Base-by-base conservation (phyloP, 169 alveolate species). In the Eimeria praecox region DNA sequence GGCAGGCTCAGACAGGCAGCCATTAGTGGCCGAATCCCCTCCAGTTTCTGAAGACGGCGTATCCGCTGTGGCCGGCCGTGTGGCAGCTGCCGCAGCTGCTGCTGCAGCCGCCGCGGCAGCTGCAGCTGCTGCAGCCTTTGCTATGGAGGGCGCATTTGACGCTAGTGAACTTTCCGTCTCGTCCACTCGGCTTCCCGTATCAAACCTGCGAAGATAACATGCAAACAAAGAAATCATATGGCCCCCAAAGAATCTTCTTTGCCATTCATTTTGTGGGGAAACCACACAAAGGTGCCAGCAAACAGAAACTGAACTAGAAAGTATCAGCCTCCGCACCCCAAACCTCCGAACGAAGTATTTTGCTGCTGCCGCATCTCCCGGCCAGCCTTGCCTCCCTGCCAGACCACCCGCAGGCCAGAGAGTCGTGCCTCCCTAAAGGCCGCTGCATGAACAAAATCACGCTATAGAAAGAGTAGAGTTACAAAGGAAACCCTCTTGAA, bases 351-450 rank as follows among this genome's bases (percentile, higher is more conserved):
- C 0, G 94, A 87, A 40, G 94, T 64, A 87, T 87, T 87, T 46
- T 87, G 94, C n/a, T 87, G 94, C 38, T 87, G 66, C 59, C 94
- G 14, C 38, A 87, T 62, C 94, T 87, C 94, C 49, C 94, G 42
- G 56, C 94, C 94, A 40, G 82, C 83, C 62, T 87, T 87, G 42
- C 94, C 94, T 40, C 94, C 94, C 35, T 87, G 94, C 94, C 94
- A 87, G 22, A 87, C 85, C 69, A 87, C 83, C 80, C 83, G 64
- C 40, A 87, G 52, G 33, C 94, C 94, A 14, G 94, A 87, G 38
- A 87, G 82, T 66, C 94, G 94, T 27, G 94, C 94, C 64, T 87
- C 94, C 82, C 82, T 87, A 38, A 64, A 87, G 46, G 94, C 69
- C n/a, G 78, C 94, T 87, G 82, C 94, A 87, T 33, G 3, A 38